Evolutionary conservation across 768 basidiomycete genomes (phyloP).

Genomic region (Auriculariales sp.): DNA sequence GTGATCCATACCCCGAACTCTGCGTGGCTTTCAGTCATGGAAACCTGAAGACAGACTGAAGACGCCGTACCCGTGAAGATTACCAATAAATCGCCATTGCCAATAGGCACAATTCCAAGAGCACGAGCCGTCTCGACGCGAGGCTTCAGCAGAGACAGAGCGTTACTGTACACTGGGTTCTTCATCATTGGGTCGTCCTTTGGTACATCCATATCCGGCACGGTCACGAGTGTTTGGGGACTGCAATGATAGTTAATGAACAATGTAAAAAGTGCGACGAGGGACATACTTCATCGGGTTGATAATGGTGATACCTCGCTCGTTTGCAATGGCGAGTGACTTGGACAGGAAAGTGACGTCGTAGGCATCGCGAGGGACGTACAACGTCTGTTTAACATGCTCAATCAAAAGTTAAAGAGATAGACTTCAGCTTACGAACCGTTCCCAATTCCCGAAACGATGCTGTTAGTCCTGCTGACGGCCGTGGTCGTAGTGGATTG

Average conservation of each 20-base stretch:
- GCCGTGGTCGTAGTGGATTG: constrained; percentile 21
- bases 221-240: constrained; percentile 15
- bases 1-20: constrained; percentile 68
- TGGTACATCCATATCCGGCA: constrained; percentile 22
- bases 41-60: background rate
- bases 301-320: constrained; percentile 47
- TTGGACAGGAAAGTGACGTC: constrained; percentile 44
- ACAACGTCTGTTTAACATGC: constrained; percentile 32
- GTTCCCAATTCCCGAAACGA: constrained; percentile 54
- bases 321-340: constrained; percentile 50
- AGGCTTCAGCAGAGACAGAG: constrained; percentile 38
- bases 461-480: constrained; percentile 17
- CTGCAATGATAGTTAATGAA: background rate
- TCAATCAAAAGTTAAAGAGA: constrained; percentile 1
- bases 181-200: constrained; percentile 17
- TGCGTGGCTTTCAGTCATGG: constrained; percentile 14
- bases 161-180: constrained; percentile 45
- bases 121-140: constrained; percentile 44
- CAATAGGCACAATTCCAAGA: constrained; percentile 49
- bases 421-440: constrained; percentile 23
- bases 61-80: constrained; percentile 52
- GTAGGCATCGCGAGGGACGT: constrained; percentile 56
- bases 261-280: background rate
- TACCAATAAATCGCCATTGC: constrained; percentile 44
- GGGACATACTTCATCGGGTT: constrained; percentile 50